These are phyloP conservation scores for Chionographis japonica DNA, from an alignment of 106 monocot genomes.

Conservation along the genomic window DNA sequence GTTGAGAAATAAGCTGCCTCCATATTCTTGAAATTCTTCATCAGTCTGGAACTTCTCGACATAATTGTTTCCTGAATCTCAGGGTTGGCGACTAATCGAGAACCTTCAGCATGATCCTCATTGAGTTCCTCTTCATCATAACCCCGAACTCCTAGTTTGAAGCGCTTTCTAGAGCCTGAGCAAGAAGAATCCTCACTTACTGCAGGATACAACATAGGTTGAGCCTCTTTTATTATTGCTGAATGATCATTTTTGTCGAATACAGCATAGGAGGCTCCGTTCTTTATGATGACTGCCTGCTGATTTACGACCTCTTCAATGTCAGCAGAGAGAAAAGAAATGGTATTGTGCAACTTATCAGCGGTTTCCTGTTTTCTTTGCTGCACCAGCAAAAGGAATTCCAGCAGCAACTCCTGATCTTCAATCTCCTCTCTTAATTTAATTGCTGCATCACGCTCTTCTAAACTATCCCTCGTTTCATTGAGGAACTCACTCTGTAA, in stretches of 20 bases:
- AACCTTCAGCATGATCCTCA: constrained; percentile 8
- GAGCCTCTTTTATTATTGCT: constrained; percentile 7
- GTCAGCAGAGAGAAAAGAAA: constrained; percentile 69
- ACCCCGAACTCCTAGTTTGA: constrained; percentile 11
- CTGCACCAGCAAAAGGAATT: constrained; percentile 67
- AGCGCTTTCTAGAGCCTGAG: constrained; percentile 57
- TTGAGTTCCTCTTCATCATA: constrained; percentile 14
- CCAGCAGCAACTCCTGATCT: constrained; percentile 74
- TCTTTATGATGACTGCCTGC: constrained; percentile 30
- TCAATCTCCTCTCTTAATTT: constrained; percentile 72
- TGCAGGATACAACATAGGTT: constrained; percentile 5
- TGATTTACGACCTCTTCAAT: constrained; percentile 52
- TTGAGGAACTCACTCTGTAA: constrained; percentile 87
- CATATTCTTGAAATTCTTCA: constrained; percentile 88
- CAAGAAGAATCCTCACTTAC: constrained; percentile 29
- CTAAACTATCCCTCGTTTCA: constrained; percentile 48
- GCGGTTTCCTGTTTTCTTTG: constrained; percentile 61
- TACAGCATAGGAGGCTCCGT: constrained; percentile 7
- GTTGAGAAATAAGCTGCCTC: constrained; percentile 76
- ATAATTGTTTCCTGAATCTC: constrained; percentile 33
- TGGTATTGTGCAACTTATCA: constrained; percentile 46
- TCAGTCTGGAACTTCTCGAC: constrained; percentile 70
- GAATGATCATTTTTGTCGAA: constrained; percentile 29
- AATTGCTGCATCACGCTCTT: constrained; percentile 68
- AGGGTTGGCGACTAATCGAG: constrained; percentile 16